Evolutionary conservation across 2,329 filamentous ascomycete species (phyloP), one percentile per base, ranked within the genome.

Genomic region (Alternaria burnsii): DNA sequence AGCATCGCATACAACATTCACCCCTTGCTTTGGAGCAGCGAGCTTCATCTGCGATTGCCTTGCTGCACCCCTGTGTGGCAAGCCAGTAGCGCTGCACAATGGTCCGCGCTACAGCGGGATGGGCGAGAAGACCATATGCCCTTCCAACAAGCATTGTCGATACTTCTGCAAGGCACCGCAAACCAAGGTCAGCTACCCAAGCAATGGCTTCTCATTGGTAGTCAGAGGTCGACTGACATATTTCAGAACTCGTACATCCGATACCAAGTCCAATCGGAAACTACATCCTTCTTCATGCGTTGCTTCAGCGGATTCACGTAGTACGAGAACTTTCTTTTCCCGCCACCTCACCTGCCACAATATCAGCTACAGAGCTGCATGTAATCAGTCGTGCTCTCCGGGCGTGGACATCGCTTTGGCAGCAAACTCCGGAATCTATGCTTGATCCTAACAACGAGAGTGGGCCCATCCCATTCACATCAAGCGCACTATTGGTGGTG

Each of bases 401-500:
- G 18, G 71, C 68, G 8, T 79, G 76, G 76, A 77, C 76, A 8
- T 73, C 71, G 1, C 61, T 75, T 6, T 78, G 75, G 74, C 73
- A 75, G 52, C 73, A 74, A 32, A 72, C 74, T 2, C 74, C 76
- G 1, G 75, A 78, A 57, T 77, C 74, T 0, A 76, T 73, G 14
- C 67, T 78, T 0, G 76, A 79, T 41, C 75, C 76, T 1, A 76
- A 76, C 47, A 76, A 78, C 48, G 71, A 74, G 14, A 76, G 75
- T 44, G 75, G 76, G 0, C 76, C 76, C 0, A 75, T 78, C 5
- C 74, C 75, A 0, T 78, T 78, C 59, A 84, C 81, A 0, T 84
- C 82, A 2, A 83, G 79, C 50, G 80, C 82, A 0, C 74, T 84
- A 0, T 73, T 84, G 0, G 79, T 80, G 0, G 75, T 84, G 0